phyloP scores from a whole-genome alignment of 2,329 filamentous ascomycete genomes.

The Proliferodiscus dingleyae region DNA sequence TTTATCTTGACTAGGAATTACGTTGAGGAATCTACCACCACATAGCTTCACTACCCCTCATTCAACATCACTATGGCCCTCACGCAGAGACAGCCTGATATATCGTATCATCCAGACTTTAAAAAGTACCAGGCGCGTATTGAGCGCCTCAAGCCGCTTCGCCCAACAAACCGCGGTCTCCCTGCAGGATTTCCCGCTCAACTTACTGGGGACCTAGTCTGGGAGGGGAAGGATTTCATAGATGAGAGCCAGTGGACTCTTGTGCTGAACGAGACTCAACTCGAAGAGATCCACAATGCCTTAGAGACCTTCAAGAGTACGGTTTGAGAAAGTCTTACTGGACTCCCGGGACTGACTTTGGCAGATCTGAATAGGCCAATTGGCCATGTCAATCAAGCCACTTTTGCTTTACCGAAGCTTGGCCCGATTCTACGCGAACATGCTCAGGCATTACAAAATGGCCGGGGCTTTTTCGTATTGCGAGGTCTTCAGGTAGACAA shows the following conservation, averaged over 20 bases:
- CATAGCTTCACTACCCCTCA: not conserved
- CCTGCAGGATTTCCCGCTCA: constrained; percentile 47
- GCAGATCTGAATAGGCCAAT: constrained; percentile 25
- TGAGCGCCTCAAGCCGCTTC: constrained; percentile 40
- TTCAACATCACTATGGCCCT: not conserved
- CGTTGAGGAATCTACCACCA: no score
- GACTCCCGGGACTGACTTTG: not conserved
- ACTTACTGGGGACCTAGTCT: constrained; percentile 48
- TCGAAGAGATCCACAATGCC: constrained; percentile 45
- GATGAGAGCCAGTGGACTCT: constrained; percentile 50
- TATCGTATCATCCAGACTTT: constrained; percentile 50
- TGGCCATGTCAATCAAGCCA: constrained; percentile 41
- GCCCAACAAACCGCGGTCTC: constrained; percentile 36
- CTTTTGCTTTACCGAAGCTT: constrained; percentile 38
- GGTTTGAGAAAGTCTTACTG: not conserved
- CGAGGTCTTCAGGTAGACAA: constrained; percentile 36
- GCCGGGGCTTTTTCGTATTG: constrained; percentile 40
- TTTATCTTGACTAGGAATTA: not conserved
- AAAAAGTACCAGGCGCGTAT: constrained; percentile 49
- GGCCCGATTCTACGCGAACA: constrained; percentile 30
- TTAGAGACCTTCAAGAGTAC: constrained; percentile 36
- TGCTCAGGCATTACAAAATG: constrained; percentile 35
- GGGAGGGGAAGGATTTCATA: constrained; percentile 48
- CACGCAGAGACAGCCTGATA: constrained; percentile 44
- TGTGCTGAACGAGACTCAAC: constrained; percentile 40